Conservation (phyloP, 164 flowering plant species). For the Stephania yunnanensis region DNA sequence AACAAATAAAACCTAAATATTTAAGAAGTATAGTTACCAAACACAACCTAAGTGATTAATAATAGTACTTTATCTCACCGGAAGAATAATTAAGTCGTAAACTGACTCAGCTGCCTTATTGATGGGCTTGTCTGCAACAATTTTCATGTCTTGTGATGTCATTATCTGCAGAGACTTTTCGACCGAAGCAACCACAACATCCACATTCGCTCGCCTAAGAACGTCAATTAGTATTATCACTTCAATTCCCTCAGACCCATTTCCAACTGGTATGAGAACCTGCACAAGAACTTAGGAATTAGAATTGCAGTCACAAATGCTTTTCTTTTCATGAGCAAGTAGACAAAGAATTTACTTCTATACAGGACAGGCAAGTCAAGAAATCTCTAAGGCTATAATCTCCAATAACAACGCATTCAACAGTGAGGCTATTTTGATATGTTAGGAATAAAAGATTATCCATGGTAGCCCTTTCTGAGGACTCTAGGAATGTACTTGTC, state of each 20-base stretch:
- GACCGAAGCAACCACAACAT: constrained; percentile 79
- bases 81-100: constrained; percentile 84
- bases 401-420: no score
- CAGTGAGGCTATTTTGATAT: no score
- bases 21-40: no score
- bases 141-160: constrained; percentile 59
- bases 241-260: constrained; percentile 88
- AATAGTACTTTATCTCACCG: constrained; percentile 45
- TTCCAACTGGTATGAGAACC: constrained; percentile 92
- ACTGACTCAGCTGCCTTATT: constrained; percentile 49
- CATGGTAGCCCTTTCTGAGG: no score
- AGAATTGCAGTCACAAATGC: no score
- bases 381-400: no score
- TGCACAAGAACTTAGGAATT: constrained; percentile 10
- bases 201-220: constrained; percentile 72
- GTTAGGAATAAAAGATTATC: no score
- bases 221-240: constrained; percentile 64
- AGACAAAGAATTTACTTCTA: no score
- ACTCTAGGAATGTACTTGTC: no score
- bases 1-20: no score
- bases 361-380: no score
- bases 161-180: constrained; percentile 56
- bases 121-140: constrained; percentile 74
- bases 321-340: no score
- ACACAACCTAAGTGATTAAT: neutral